Evolutionary conservation across 2,329 filamentous ascomycete species (phyloP), one percentile per base, ranked within the genome.

Genomic region (Fusarium tanahbumbuense): DNA sequence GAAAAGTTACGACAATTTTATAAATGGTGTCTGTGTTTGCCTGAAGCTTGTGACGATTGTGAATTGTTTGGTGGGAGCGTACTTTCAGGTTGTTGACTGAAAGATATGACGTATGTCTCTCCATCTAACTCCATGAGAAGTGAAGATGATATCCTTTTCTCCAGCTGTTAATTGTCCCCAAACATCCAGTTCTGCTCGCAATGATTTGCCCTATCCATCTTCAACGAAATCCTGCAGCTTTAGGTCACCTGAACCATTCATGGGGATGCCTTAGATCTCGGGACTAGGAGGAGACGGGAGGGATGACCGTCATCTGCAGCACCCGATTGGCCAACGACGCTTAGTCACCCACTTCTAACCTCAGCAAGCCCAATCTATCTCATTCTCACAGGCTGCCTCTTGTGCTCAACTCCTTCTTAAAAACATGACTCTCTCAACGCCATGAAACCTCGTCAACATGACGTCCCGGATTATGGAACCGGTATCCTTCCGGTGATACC

Each of bases 401-500:
- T 4, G 9, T 12, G 16, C 49, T 28, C 28, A 40, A 53, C 42
- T 56, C 56, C 23, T 37, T 56, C 56, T 27, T 37, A 46, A 1
- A 72, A 75, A 59, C 60, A 80, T 80, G 79, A 73, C 70, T 72
- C 64, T 67, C 63, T 34, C 75, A 73, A 72, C 73, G 78, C 74
- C 76, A 81, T 81, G 79, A 73, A 72, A 63, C 59, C 72, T 70
- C 73, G 76, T 77, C 77, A 76, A 71, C 73, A 77, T 78, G 75
- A 76, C 66, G 73, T 72, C 67, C 71, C 74, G 64, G 67, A 73
- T 60, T 69, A 70, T 59, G 64, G 64, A 64, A 72, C 74, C 75
- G 68, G 73, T 59, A 70, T 86, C 28, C 80, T 87, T 7, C 84
- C 85, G 37, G 83, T 82, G 23, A 68, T 84, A 4, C 83, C 84